A percentile compares a stretch with the other conserved stretches of the same genome.
Conservation (phyloP, 2,329 filamentous ascomycete species). For the Stemphylium vesicarium region DNA sequence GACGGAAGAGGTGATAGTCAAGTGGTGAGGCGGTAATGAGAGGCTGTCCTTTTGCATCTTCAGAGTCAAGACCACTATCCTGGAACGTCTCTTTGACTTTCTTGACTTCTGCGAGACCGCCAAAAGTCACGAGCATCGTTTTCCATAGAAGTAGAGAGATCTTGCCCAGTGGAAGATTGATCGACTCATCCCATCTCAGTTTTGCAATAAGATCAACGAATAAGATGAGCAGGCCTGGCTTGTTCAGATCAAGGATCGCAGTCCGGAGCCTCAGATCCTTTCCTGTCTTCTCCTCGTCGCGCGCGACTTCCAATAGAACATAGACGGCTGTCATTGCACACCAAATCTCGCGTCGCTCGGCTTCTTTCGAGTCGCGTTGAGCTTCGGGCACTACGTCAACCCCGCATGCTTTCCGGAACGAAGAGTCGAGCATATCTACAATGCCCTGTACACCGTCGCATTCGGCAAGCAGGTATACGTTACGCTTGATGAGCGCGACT, state of each 20-base stretch:
- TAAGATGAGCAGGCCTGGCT: constrained; percentile 72
- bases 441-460: constrained; percentile 50
- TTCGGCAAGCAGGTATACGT: constrained; percentile 51
- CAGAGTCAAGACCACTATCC: constrained; percentile 62
- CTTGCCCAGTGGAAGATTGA: constrained; percentile 62
- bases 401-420: constrained; percentile 42
- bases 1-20: constrained; percentile 94
- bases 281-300: constrained; percentile 45
- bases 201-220: constrained; percentile 67
- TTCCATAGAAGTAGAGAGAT: constrained; percentile 90
- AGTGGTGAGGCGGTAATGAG: constrained; percentile 90
- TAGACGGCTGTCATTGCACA: constrained; percentile 58
- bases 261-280: constrained; percentile 59
- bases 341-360: constrained; percentile 55
- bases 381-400: constrained; percentile 30
- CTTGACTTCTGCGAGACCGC: constrained; percentile 75
- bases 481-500: constrained; percentile 53
- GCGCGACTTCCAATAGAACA: constrained; percentile 56
- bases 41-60: constrained; percentile 68
- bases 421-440: constrained; percentile 48
- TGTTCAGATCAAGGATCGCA: constrained; percentile 39
- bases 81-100: constrained; percentile 75
- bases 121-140: constrained; percentile 82
- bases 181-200: constrained; percentile 63
- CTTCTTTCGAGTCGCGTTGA: constrained; percentile 45